phyloP scores from a whole-genome alignment of 352 stramenopile genomes.

The Pythium volutum region DNA sequence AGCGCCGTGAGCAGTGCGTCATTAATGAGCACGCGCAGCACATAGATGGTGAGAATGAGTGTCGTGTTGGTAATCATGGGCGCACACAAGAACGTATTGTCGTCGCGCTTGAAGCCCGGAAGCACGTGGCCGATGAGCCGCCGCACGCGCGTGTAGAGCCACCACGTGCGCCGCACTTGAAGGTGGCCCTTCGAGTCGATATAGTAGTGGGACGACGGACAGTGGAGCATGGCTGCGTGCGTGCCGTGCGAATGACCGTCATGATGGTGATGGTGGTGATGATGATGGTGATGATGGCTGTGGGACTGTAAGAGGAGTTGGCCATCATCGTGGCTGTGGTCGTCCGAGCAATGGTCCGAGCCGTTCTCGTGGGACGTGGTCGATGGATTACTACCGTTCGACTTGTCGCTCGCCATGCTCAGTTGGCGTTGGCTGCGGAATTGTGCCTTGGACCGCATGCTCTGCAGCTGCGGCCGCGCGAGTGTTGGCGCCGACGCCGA shows the following conservation, averaged over 20 bases:
- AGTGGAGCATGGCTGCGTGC: constrained; percentile 20
- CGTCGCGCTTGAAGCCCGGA: constrained; percentile 59
- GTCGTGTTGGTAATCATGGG: constrained; percentile 73
- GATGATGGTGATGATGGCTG: not conserved
- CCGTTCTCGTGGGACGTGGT: constrained; percentile 29
- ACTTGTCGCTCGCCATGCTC: constrained; percentile 28
- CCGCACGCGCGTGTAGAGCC: constrained; percentile 48
- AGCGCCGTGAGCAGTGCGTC: constrained; percentile 44
- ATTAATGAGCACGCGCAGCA: constrained; percentile 47
- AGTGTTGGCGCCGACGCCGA: not conserved
- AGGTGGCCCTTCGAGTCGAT: constrained; percentile 49
- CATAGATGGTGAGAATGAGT: constrained; percentile 59
- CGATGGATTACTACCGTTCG: constrained; percentile 26
- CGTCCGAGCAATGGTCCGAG: constrained; percentile 17
- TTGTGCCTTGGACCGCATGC: constrained; percentile 9
- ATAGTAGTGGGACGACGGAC: constrained; percentile 61
- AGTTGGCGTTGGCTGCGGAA: constrained; percentile 26
- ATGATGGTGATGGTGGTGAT: not conserved
- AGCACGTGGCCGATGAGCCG: constrained; percentile 46
- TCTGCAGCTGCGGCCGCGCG: constrained; percentile 9
- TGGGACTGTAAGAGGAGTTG: not conserved
- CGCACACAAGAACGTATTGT: constrained; percentile 75
- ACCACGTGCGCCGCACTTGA: constrained; percentile 50
- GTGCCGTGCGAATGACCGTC: not conserved
- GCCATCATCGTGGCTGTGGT: constrained; percentile 4